phyloP scores from a whole-genome alignment of 78 protist species.

The Paulinella micropora region DNA sequence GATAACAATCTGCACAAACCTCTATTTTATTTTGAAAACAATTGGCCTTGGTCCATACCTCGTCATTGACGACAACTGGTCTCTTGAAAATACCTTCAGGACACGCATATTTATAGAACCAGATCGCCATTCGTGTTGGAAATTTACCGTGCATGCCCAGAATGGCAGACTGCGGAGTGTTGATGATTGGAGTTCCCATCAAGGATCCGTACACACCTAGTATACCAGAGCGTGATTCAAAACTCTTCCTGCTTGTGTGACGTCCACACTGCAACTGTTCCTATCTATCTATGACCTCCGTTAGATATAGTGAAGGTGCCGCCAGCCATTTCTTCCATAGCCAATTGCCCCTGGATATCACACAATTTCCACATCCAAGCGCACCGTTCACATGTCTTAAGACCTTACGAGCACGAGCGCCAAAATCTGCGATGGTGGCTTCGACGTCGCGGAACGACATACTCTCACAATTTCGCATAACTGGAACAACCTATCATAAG shows the following conservation, averaged over 20 bases:
- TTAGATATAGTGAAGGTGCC: conserved; percentile 95
- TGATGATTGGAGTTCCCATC: conserved; percentile 80
- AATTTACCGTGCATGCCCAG: conserved; percentile 45
- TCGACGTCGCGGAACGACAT: conserved; percentile 71
- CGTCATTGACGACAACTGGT: conserved; percentile 51
- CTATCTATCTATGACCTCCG: conserved; percentile 53
- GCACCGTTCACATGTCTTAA: background rate
- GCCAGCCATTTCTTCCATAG: conserved; percentile 88
- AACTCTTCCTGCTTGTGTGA: background rate
- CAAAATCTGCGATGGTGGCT: conserved; percentile 46
- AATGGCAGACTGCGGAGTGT: conserved; percentile 71
- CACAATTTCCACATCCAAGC: background rate
- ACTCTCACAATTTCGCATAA: conserved; percentile 62
- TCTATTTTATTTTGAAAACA: background rate
- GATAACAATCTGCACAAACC: conserved; percentile 25
- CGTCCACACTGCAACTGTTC: background rate
- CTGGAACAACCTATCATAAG: conserved; percentile 60
- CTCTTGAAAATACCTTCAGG: conserved; percentile 51
- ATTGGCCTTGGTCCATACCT: no score
- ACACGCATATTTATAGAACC: no score
- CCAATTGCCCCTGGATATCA: conserved; percentile 2
- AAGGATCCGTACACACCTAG: conserved; percentile 74
- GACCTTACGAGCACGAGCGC: background rate
- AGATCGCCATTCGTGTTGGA: no score
- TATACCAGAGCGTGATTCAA: background rate